These are phyloP conservation scores for Boechera stricta DNA, from an alignment of 345 rosid genomes.

Conservation along the genomic window DNA sequence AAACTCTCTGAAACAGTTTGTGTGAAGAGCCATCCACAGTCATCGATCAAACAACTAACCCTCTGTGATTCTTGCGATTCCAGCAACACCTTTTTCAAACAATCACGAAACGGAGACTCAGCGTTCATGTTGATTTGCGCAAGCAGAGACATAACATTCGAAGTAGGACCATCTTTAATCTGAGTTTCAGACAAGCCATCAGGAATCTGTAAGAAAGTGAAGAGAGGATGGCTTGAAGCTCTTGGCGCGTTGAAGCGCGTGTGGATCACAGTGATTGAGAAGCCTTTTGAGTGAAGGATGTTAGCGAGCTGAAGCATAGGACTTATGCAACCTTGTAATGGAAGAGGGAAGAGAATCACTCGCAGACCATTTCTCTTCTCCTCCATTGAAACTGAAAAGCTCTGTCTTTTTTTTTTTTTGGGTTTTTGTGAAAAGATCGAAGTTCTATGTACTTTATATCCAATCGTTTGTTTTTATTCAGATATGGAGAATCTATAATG, in stretches of 20 bases:
- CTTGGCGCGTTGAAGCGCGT: constrained; percentile 49
- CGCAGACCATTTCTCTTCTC: constrained; percentile 25
- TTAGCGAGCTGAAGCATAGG: constrained; percentile 73
- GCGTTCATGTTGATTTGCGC: constrained; percentile 34
- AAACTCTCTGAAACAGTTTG: constrained; percentile 42
- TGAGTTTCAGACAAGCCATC: constrained; percentile 43
- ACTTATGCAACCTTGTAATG: constrained; percentile 70
- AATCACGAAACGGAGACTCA: constrained; percentile 26
- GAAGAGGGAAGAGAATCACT: constrained; percentile 65
- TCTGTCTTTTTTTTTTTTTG: neutral
- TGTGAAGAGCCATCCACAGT: constrained; percentile 46
- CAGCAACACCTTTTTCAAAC: constrained; percentile 36
- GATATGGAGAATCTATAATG: constrained; percentile 42
- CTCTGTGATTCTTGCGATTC: constrained; percentile 29
- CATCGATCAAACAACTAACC: constrained; percentile 42
- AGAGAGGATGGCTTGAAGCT: constrained; percentile 31
- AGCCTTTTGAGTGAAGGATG: constrained; percentile 52
- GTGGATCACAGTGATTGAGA: constrained; percentile 59
- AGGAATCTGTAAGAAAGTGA: constrained; percentile 40
- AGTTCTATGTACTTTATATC: constrained; percentile 24
- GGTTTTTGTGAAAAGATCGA: constrained; percentile 15
- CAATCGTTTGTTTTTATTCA: constrained; percentile 11
- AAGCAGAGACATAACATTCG: constrained; percentile 40
- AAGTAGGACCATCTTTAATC: constrained; percentile 16
- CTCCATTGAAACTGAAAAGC: constrained; percentile 35